Base-by-base conservation (phyloP, 305 asterid genomes). In the Andrographis paniculata region DNA sequence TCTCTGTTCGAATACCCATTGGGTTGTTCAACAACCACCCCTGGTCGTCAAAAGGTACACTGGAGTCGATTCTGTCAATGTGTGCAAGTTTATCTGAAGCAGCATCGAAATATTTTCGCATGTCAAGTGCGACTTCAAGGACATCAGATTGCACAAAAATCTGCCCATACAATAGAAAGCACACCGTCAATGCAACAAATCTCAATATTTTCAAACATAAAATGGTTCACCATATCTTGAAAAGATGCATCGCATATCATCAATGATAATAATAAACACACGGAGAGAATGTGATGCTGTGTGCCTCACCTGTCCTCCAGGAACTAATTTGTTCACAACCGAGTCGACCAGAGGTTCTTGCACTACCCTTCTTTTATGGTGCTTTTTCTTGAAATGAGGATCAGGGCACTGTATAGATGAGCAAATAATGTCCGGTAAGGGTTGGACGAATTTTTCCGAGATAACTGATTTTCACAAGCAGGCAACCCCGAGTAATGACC, bases 11-110 rank as follows among this genome's bases (percentile, higher is more conserved):
- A 61, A 82, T 81, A 30, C 89, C 95, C 89, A 88, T 63, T 21
- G 97, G 97, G 61, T 78, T 88, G 47, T 62, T 70, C 67, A 76
- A 59, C 65, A 88, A 60, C 97, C 97, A 88, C 11, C 97, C 95
- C 27, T 79, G 87, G 17, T 50, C 16, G 56, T 82, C 84, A 36
- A 81, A 81, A 4, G 24, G 61, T 61, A 75, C 50, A 54, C 48
- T 52, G 52, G 72, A 62, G 27, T 75, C 50, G 31, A 71, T 43
- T 7, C 20, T 30, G 63, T 76, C 78, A 17, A 79, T 60, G 51
- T 77, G 94, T 17, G 71, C 65, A n/a, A 88, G 76, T 61, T 67
- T 75, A 33, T 73, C 67, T n/a, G 71, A 47, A 60, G 68, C 72
- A 1, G 72, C 76, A 41, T 88, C 94, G 51, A 88, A 84, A 50